Base-by-base conservation (phyloP, 2,329 filamentous ascomycete species). In the Ophiognomonia clavigignenti-juglandacearum region DNA sequence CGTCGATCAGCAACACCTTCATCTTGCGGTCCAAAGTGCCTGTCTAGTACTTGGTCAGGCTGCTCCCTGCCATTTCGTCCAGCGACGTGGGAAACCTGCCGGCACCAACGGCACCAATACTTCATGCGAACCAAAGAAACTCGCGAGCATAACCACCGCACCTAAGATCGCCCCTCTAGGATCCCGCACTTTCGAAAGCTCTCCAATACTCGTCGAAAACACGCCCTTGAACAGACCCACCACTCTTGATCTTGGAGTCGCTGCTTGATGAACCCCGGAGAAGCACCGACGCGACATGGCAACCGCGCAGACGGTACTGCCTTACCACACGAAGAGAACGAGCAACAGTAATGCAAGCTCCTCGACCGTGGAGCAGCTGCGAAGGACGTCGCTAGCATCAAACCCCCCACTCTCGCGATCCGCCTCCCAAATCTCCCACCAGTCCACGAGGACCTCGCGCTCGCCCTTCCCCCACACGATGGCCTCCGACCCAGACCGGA, bases 371-470 rank as follows among this genome's bases (percentile, higher is more conserved):
- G 53, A 54, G 58, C 47, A 67, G 32, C 67, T 66, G 56, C 67
- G 70, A 48, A 69, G 74, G 58, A 73, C 77, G 35, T 86, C 83
- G n/a, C 67, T 85, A 39, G 78, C 81, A 22, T 85, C 82, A 35
- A 80, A 84, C 58, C 77, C 80, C 50, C 74, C 75, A 26, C 70
- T 76, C 10, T 78, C 80, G 42, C 72, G 77, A 48, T 76, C 77
- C 39, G 69, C 73, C 42, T 82, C 78, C 46, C 71, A 78, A 58
- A 76, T 80, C 70, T 81, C 78, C 46, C 70, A 71, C 56, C 62
- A 61, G 58, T 75, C 69, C 50, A 24, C 39, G 13, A 72, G 75
- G 49, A 75, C 76, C 37, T 69, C 76, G 40, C 73, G 71, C 60
- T 81, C 78, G 37, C 78, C 79, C 44, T 73, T 79, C 42, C 73